Evolutionary conservation across 148 eudicot species (phyloP).

Genomic region (Arbutus unedo): DNA sequence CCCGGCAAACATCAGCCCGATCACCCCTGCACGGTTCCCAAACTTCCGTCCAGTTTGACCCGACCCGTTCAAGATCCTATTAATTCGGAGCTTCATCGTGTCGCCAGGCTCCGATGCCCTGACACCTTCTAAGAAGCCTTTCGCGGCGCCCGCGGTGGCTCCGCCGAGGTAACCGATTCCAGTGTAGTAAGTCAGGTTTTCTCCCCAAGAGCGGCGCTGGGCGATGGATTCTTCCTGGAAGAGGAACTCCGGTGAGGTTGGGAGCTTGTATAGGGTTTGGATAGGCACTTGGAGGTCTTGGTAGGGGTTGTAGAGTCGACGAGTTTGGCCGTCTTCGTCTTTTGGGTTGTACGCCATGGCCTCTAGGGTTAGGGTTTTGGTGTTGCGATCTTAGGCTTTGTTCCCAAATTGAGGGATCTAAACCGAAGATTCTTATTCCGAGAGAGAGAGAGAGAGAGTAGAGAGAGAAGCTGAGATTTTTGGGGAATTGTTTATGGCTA

Average conservation of each 20-base stretch:
- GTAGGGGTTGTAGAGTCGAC: slow-evolving; percentile 77
- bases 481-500: background rate
- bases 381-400: background rate
- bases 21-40: slow-evolving; percentile 72
- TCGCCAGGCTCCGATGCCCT: slow-evolving; percentile 57
- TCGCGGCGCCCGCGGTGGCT: slow-evolving; percentile 54
- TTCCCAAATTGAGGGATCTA: background rate
- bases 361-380: slow-evolving; percentile 2
- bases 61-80: slow-evolving; percentile 62
- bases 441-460: slow-evolving; percentile 6
- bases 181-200: slow-evolving; percentile 83
- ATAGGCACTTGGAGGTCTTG: slow-evolving; percentile 59
- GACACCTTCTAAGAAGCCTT: slow-evolving; percentile 50
- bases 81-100: slow-evolving; percentile 57
- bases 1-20: slow-evolving; percentile 77
- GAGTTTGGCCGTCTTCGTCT: slow-evolving; percentile 18
- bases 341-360: background rate
- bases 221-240: slow-evolving; percentile 72
- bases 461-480: background rate
- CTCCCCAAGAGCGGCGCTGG: slow-evolving; percentile 86
- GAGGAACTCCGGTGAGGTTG: slow-evolving; percentile 74
- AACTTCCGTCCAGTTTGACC: slow-evolving; percentile 60
- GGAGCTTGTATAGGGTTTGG: slow-evolving; percentile 68
- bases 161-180: slow-evolving; percentile 72
- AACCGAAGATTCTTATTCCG: background rate